Percentiles rank a stretch among this genome's conserved stretches.
Conservation (phyloP, 2,329 filamentous ascomycete species). For the Cephalotrichum gorgonifer region DNA sequence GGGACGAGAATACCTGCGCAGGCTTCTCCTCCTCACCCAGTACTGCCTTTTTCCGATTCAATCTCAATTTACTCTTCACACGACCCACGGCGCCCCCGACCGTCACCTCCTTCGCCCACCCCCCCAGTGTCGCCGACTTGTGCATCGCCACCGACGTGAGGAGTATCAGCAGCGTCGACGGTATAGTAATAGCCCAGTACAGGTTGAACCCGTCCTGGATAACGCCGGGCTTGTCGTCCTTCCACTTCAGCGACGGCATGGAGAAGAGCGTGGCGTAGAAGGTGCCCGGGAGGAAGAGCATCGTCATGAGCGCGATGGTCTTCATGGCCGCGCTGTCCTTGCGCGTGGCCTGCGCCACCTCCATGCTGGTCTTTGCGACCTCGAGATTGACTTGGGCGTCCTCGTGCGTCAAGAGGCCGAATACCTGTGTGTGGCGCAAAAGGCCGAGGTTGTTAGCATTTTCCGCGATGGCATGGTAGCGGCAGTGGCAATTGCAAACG, state of each 20-base stretch:
- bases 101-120: not conserved
- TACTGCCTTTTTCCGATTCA: not conserved
- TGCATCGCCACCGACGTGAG: not conserved
- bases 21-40: too few relatives aligned
- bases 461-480: not conserved
- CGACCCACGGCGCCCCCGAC: not conserved
- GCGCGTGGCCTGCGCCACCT: not conserved
- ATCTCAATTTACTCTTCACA: not conserved
- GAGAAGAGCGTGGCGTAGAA: slow-evolving; percentile 7
- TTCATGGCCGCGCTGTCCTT: slow-evolving; percentile 7
- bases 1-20: too few relatives aligned
- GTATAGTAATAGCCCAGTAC: slow-evolving; percentile 5
- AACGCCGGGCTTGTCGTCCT: not conserved
- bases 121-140: not conserved
- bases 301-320: slow-evolving; percentile 8
- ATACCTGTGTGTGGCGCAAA: slow-evolving; percentile 3
- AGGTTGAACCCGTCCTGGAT: not conserved
- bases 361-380: not conserved
- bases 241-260: slow-evolving; percentile 4
- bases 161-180: slow-evolving; percentile 2
- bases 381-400: slow-evolving; percentile 6
- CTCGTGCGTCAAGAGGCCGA: slow-evolving; percentile 7
- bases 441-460: not conserved
- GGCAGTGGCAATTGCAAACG: not conserved
- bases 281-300: slow-evolving; percentile 8